Evolutionary conservation across 257 asterid genomes (phyloP), one percentile per base, ranked within the genome.

Genomic region (Phtheirospermum japonicum): DNA sequence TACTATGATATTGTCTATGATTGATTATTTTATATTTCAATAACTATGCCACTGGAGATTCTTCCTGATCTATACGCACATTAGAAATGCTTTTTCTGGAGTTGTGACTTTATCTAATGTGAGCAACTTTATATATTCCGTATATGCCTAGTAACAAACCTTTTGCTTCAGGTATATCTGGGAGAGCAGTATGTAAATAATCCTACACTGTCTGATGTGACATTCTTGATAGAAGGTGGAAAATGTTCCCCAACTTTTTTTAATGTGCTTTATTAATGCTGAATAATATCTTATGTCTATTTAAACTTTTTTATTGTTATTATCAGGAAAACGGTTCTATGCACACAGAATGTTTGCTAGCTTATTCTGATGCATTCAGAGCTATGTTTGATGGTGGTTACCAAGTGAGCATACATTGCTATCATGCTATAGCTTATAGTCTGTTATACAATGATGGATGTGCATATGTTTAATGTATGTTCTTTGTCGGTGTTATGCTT

Each of bases 301-400:
- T 13, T 9, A 5, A 57, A 33, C 14, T 23, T 30, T 19, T 51
- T 42, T 49, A 8, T 63, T 4, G 10, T 19, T 6, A 52, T 54
- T 60, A 60, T 52, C 82, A 79, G 87, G 87, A 37, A 83, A 84
- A 64, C 85, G 86, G 59, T 92, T 92, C 71, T 88, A 86, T 78
- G 98, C 97, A 57, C 98, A 92, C 79, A 84, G 98, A 80, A 88
- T 92, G 98, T 70, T 70, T 92, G 70, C 97, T 92, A 63, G 97
- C 98, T 75, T 92, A 95, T 65, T 92, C 95, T 39, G 97, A 92
- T 83, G 95, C 98, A 66, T 92, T 92, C 75, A 80, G 97, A 53
- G 98, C 95, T 63, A 92, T 92, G 98, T 92, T 92, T 64, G 98
- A 92, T 77, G 98, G 98, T 60, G 97, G 97, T 70, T 92, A 88